Evolutionary conservation across 768 basidiomycete genomes (phyloP).

Genomic region (Kwoniella mangroviensis): DNA sequence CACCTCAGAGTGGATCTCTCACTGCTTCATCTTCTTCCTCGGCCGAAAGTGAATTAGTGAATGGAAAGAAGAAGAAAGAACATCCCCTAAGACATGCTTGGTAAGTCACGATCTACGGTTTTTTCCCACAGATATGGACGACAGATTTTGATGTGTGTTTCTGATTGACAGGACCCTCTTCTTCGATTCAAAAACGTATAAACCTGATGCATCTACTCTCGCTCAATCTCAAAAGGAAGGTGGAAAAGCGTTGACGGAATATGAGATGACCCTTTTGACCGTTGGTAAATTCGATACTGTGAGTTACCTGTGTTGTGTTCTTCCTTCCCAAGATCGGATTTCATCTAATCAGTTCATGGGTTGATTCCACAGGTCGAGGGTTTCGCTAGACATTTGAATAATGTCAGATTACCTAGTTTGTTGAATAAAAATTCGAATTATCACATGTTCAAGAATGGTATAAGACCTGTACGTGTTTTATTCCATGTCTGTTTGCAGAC

Average conservation of each 20-base stretch:
- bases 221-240: constrained; percentile 64
- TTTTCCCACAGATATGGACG: neutral
- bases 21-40: constrained; percentile 4
- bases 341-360: neutral
- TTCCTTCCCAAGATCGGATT: neutral
- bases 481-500: neutral
- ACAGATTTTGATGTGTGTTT: neutral
- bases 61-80: constrained; percentile 22
- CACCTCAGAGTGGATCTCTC: constrained; percentile 20
- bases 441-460: constrained; percentile 78
- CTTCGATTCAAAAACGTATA: constrained; percentile 78
- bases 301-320: too few species aligned
- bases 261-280: constrained; percentile 70
- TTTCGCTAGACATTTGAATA: constrained; percentile 52
- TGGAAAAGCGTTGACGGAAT: constrained; percentile 49
- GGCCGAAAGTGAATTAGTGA: constrained; percentile 1
- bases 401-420: constrained; percentile 66
- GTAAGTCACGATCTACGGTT: constrained; percentile 61
- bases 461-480: constrained; percentile 37
- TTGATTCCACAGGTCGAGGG: constrained; percentile 44
- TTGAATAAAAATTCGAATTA: constrained; percentile 91
- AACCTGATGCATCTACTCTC: constrained; percentile 60
- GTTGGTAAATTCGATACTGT: constrained; percentile 88
- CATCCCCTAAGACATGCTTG: constrained; percentile 85
- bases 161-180: constrained; percentile 73